These are phyloP conservation scores for Simplicillium aogashimaense DNA, from an alignment of 2,329 filamentous ascomycete genomes.

Conservation along the genomic window DNA sequence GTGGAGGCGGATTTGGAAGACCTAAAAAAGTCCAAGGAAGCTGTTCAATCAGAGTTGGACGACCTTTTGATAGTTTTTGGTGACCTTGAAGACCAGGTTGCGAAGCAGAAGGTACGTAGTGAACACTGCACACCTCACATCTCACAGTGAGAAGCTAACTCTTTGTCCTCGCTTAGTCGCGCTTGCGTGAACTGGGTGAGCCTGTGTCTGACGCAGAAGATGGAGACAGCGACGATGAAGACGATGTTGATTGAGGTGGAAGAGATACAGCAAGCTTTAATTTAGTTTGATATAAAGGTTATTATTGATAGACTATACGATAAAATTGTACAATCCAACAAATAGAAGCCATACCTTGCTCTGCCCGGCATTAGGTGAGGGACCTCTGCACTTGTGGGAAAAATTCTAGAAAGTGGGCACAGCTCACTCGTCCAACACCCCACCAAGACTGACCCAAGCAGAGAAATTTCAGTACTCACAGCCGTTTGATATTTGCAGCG, in stretches of 20 bases:
- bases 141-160: constrained; percentile 5
- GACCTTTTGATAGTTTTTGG: constrained; percentile 74
- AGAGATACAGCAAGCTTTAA: constrained; percentile 8
- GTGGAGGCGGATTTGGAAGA: constrained; percentile 18
- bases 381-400: too few relatives aligned
- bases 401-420: too few relatives aligned
- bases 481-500: too few relatives aligned
- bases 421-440: too few relatives aligned
- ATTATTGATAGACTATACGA: too few relatives aligned
- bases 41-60: constrained; percentile 64
- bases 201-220: constrained; percentile 69
- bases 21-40: constrained; percentile 52
- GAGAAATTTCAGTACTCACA: not conserved
- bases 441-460: not conserved
- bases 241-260: constrained; percentile 36
- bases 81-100: constrained; percentile 68
- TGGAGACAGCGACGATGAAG: constrained; percentile 47
- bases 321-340: too few relatives aligned
- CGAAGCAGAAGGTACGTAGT: constrained; percentile 58
- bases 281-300: not conserved
- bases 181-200: constrained; percentile 57
- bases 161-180: constrained; percentile 27
- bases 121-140: constrained; percentile 1
- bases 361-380: too few relatives aligned
- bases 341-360: too few relatives aligned